These are phyloP conservation scores for Oryza punctata DNA, from an alignment of 176 grass and related monocot genomes.

Conservation along the genomic window DNA sequence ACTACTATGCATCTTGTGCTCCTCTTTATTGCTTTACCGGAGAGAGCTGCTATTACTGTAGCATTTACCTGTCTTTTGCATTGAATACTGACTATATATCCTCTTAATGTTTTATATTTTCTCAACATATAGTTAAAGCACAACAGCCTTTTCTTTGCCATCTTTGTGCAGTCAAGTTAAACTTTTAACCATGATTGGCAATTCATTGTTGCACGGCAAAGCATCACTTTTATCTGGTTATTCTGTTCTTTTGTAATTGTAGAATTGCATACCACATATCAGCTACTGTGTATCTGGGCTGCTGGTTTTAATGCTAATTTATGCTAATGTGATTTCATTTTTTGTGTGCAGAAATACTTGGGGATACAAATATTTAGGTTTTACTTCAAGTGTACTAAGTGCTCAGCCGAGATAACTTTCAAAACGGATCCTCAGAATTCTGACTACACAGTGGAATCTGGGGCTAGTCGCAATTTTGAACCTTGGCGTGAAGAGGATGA, in stretches of 20 bases:
- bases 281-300: not conserved
- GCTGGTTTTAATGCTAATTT: slow-evolving; percentile 19
- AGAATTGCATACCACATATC: not conserved
- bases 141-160: not conserved
- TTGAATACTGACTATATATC: not conserved
- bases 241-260: slow-evolving; percentile 16
- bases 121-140: slow-evolving; percentile 12
- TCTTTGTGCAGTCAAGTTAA: slow-evolving; percentile 12
- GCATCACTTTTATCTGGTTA: not conserved
- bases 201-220: not conserved
- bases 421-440: slow-evolving; percentile 89
- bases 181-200: not conserved
- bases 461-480: slow-evolving; percentile 76
- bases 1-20: not conserved
- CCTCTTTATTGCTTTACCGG: not conserved
- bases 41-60: not conserved
- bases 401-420: slow-evolving; percentile 77
- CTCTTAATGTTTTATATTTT: not conserved
- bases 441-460: slow-evolving; percentile 76
- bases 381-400: slow-evolving; percentile 82
- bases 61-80: not conserved
- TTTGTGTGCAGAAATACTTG: slow-evolving; percentile 56
- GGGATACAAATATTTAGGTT: slow-evolving; percentile 82
- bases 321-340: slow-evolving; percentile 1
- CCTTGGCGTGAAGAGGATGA: slow-evolving; percentile 73